A percentile compares a stretch with the other conserved stretches of the same genome.
Evolutionary conservation across 1,284 basidiomycete species (phyloP).

Genomic region (Fomitopsis palustris): DNA sequence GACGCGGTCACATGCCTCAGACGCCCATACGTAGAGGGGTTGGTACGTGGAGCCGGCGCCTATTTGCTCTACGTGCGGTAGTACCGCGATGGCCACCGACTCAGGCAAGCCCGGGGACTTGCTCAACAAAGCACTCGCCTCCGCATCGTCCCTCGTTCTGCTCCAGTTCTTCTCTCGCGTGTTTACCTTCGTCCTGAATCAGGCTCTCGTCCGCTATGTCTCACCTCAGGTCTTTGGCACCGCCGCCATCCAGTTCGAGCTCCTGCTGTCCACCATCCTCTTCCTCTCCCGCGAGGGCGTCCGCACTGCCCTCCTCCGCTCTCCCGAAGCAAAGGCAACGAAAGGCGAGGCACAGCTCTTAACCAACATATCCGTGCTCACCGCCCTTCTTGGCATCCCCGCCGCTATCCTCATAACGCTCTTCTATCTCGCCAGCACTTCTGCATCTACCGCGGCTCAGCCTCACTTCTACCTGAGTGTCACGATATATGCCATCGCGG

Average conservation of each 20-base stretch:
- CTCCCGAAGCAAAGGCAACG: conserved; percentile 10
- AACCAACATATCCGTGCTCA: conserved; percentile 31
- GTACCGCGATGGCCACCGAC: not conserved
- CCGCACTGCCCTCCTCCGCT: conserved; percentile 71
- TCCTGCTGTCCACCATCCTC: conserved; percentile 84
- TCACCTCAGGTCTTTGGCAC: conserved; percentile 87
- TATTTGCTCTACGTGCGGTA: not conserved
- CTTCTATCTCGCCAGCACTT: conserved; percentile 26
- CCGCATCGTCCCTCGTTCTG: conserved; percentile 77
- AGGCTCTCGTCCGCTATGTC: conserved; percentile 80
- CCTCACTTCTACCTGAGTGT: conserved; percentile 65
- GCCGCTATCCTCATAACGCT: conserved; percentile 24
- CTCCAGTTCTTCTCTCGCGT: conserved; percentile 84
- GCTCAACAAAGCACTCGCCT: conserved; percentile 39
- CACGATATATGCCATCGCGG: conserved; percentile 67
- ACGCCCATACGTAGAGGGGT: not conserved
- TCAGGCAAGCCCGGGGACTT: conserved; percentile 1
- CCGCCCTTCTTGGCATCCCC: conserved; percentile 29
- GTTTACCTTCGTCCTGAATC: conserved; percentile 88
- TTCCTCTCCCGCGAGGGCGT: conserved; percentile 93
- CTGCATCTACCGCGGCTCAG: conserved; percentile 40
- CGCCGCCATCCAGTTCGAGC: conserved; percentile 83
- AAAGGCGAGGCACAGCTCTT: conserved; percentile 10
- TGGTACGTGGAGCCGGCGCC: not conserved
- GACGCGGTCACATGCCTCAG: not conserved